phyloP scores from a whole-genome alignment of 2,329 filamentous ascomycete genomes.

The Paecilomyces sp. region DNA sequence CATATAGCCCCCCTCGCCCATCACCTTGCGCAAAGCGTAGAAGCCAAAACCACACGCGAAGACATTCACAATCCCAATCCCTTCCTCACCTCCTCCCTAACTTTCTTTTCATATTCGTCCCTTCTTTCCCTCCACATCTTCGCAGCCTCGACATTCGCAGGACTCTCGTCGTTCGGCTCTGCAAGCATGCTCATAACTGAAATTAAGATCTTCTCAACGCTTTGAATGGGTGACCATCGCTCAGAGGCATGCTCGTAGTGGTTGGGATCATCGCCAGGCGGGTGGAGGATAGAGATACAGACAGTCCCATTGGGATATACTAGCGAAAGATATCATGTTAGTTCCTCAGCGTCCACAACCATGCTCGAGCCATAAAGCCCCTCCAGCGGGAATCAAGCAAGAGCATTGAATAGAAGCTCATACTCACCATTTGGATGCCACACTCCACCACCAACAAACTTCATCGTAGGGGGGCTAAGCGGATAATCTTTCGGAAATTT shows the following conservation, averaged over 20 bases:
- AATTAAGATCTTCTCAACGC: constrained; percentile 94
- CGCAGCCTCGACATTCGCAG: constrained; percentile 91
- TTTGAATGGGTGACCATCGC: constrained; percentile 94
- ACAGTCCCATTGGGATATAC: constrained; percentile 89
- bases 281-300: constrained; percentile 96
- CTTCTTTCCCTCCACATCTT: constrained; percentile 91
- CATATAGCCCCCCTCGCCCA: not conserved
- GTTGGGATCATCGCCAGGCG: constrained; percentile 93
- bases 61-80: constrained; percentile 62
- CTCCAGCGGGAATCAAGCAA: not conserved
- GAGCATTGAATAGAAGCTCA: not conserved
- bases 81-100: constrained; percentile 72
- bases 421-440: constrained; percentile 89
- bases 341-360: not conserved
- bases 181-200: constrained; percentile 98
- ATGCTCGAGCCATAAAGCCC: not conserved
- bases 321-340: constrained; percentile 28
- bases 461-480: constrained; percentile 92
- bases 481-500: constrained; percentile 96
- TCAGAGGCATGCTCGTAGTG: constrained; percentile 96
- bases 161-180: constrained; percentile 93
- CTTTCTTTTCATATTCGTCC: constrained; percentile 75
- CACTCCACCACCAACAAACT: constrained; percentile 76
- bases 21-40: not conserved
- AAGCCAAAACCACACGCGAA: constrained; percentile 8